Evolutionary conservation across 106 monocot genomes (phyloP), one percentile per base, ranked within the genome.

Genomic region (Dendrobium officinale): DNA sequence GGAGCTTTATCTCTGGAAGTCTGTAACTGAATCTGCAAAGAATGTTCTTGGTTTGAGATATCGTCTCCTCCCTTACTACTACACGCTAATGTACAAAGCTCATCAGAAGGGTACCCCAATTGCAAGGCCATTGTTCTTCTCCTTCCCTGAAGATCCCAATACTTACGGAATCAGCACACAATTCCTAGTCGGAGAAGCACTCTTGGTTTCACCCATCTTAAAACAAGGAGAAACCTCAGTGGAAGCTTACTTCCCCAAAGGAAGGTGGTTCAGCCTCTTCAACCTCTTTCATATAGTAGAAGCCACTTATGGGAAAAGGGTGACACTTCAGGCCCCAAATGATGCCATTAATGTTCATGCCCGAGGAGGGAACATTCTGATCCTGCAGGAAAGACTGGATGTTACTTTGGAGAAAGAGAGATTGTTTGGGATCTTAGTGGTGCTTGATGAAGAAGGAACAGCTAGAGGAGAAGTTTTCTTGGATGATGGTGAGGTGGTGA

Each of bases 71-170:
- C 91, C 95, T 4, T 91, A 92, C 77, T 80, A 86, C 59, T 93
- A 95, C 87, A 93, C 95, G 3, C 86, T 87, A 6, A 92, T 93
- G 95, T 86, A 89, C 49, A 82, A 91, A 31, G 95, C 95, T 8
- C 92, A 93, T 73, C 31, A 42, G 20, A 86, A 56, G 20, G 95
- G 95, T 4, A 86, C 91, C 7, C 95, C 92, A 0, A 95, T 93
- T 16, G 95, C 92, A 16, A 80, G 92, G 22, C 92, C 95, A 3
- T 78, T 95, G n/a, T 95, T 95, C 79, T 95, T 95, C 87, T 91
- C 95, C 5, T 95, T 91, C 85, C 88, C 91, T 0, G 55, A 85
- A 16, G 92, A 95, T 66, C 18, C 49, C n/a, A 29, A 79, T 20
- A 86, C 95, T 0, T 82, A 86, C 64, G 79, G 72, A 1, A 88